Conservation (phyloP, 2,329 filamentous ascomycete genomes). For the Monosporascus sp. region DNA sequence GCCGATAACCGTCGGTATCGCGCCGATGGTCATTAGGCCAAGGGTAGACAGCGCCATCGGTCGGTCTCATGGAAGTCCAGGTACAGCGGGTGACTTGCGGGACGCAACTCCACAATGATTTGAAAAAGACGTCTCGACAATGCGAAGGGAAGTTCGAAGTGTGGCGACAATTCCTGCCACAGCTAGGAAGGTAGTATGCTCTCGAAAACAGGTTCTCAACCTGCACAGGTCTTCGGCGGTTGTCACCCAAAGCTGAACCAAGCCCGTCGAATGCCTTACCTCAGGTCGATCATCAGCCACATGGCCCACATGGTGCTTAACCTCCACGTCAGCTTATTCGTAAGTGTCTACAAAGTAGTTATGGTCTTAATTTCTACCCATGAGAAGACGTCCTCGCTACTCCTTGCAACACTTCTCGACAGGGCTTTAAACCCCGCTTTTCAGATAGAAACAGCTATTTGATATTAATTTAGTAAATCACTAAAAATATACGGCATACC, state of each 20-base stretch:
- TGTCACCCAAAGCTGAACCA: neutral
- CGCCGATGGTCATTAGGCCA: conserved; percentile 45
- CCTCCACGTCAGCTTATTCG: no score
- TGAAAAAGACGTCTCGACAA: conserved; percentile 6
- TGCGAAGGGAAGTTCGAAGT: conserved; percentile 6
- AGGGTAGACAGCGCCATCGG: conserved; percentile 32
- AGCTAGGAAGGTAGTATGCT: conserved; percentile 5
- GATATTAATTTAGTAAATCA: no score
- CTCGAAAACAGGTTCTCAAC: conserved; percentile 15
- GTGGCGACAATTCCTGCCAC: conserved; percentile 3
- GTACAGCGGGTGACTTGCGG: conserved; percentile 11
- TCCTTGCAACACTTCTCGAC: no score
- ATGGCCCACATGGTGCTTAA: neutral
- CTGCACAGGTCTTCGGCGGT: neutral
- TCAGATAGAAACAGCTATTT: no score
- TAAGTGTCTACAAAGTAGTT: no score
- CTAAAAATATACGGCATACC: no score
- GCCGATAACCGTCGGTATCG: conserved; percentile 52
- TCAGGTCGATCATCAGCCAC: neutral
- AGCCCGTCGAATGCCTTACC: no score
- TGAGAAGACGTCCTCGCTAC: no score
- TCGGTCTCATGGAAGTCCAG: conserved; percentile 6
- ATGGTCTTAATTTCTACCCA: no score
- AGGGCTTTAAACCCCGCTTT: no score
- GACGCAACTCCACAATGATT: conserved; percentile 9